phyloP scores from a whole-genome alignment of 768 basidiomycete genomes.

The Mycena floridula region DNA sequence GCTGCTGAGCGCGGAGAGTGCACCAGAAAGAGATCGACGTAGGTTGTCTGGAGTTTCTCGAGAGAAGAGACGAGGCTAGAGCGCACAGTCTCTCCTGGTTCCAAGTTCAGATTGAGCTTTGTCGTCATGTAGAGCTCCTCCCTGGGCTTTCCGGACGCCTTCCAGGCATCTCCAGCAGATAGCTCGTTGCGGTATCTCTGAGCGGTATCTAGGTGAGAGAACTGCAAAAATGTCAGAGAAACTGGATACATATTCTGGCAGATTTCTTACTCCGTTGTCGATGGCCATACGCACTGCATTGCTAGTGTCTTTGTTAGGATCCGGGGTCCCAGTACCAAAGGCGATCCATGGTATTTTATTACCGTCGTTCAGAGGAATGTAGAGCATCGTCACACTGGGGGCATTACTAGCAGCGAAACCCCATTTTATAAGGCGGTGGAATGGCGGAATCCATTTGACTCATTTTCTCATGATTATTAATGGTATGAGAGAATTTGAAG shows the following conservation, averaged over 20 bases:
- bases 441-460: too few relatives aligned
- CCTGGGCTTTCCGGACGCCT: constrained; percentile 26
- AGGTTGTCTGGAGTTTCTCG: constrained; percentile 20
- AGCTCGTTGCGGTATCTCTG: constrained; percentile 5
- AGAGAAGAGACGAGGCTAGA: constrained; percentile 20
- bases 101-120: constrained; percentile 29
- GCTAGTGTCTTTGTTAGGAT: constrained; percentile 36
- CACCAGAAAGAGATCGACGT: constrained; percentile 33
- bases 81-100: constrained; percentile 26
- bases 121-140: constrained; percentile 37
- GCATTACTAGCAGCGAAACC: too few relatives aligned
- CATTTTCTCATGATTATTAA: too few relatives aligned
- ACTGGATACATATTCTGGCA: too few relatives aligned
- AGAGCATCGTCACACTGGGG: too few relatives aligned
- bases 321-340: constrained; percentile 57
- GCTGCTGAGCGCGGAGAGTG: constrained; percentile 30
- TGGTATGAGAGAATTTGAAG: too few relatives aligned
- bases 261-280: constrained; percentile 44
- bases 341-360: constrained; percentile 47
- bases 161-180: constrained; percentile 5
- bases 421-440: too few relatives aligned
- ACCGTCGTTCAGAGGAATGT: constrained; percentile 58
- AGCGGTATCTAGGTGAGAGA: constrained; percentile 43
- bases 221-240: too few relatives aligned
- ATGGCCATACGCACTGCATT: constrained; percentile 40